Conservation (phyloP, 768 basidiomycete species). For the Hygrocybe coccinea region DNA sequence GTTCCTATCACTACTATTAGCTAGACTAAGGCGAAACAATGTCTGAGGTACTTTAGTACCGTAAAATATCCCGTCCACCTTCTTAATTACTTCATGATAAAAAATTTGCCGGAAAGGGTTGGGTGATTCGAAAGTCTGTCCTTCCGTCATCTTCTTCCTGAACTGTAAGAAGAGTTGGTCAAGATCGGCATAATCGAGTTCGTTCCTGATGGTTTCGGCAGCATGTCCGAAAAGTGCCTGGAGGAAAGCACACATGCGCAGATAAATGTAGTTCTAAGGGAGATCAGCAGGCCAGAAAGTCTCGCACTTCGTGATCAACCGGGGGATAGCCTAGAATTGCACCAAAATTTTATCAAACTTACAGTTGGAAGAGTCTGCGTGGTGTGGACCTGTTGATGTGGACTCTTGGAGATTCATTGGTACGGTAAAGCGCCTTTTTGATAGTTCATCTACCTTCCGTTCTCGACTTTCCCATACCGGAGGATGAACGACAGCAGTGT, state of each 20-base stretch:
- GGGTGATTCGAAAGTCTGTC: not conserved
- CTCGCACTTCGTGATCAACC: not conserved
- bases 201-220: not conserved
- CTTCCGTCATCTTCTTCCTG: slow-evolving; percentile 1
- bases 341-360: not conserved
- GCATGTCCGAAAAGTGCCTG: slow-evolving; percentile 1
- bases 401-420: slow-evolving; percentile 5
- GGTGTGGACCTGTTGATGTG: not conserved
- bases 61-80: not conserved
- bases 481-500: slow-evolving; percentile 6
- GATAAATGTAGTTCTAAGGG: not conserved
- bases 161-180: not conserved
- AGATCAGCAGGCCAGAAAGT: not conserved
- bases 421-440: slow-evolving; percentile 2
- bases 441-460: slow-evolving; percentile 5
- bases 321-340: slow-evolving; percentile 1
- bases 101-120: not conserved
- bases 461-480: slow-evolving; percentile 9
- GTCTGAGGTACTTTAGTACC: not conserved
- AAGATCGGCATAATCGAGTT: not conserved
- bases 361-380: not conserved
- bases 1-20: not conserved
- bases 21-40: not conserved
- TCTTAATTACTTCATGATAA: not conserved
- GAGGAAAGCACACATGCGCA: not conserved